phyloP scores from a whole-genome alignment of 73 alveolate genomes.

The Diophrys sp. region DNA sequence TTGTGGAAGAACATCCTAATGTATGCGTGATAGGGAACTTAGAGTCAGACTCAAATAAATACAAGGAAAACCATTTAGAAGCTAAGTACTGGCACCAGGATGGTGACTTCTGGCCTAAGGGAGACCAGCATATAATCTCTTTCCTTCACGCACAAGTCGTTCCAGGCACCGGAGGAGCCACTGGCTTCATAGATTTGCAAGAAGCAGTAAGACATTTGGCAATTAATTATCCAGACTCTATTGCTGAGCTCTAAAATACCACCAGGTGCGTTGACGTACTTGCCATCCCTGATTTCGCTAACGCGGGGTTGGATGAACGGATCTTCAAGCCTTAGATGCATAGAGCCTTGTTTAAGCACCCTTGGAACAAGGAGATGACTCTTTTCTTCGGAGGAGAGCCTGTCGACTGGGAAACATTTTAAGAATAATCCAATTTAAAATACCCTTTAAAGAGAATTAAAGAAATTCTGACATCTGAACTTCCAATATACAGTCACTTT shows the following conservation, averaged over 20 bases:
- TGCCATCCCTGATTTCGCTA: not conserved
- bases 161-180: not conserved
- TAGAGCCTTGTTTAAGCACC: not conserved
- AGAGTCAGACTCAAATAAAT: not conserved
- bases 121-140: not conserved
- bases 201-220: not conserved
- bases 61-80: not conserved
- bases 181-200: not conserved
- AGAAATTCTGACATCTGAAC: not conserved
- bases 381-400: not conserved
- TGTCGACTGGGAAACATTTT: not conserved
- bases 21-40: not conserved
- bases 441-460: not conserved
- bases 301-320: not conserved
- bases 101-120: not conserved
- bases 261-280: not conserved
- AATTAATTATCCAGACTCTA: not conserved
- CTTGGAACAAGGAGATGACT: not conserved
- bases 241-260: not conserved
- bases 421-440: not conserved
- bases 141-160: not conserved
- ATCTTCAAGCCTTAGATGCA: not conserved
- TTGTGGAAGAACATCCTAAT: not conserved
- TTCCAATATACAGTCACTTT: not conserved
- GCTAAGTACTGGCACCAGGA: not conserved